Base-by-base conservation (phyloP, 495 filamentous ascomycete species). In the Talaromyces borbonicus region DNA sequence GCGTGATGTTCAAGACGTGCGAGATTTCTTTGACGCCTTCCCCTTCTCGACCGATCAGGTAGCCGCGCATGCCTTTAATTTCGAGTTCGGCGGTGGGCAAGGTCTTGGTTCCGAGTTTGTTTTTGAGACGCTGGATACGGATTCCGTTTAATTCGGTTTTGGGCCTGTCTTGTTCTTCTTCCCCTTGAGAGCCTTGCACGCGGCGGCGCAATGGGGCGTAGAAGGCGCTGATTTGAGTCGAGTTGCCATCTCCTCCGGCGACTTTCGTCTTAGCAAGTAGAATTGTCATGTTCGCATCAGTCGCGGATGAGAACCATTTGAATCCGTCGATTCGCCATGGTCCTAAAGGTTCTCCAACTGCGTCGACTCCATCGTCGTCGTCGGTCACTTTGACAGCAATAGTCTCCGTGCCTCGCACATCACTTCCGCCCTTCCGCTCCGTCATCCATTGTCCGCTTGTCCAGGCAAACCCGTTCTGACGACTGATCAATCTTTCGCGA, bases 371-470 rank as follows among this genome's bases (percentile, higher is more conserved):
- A 26, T 71, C 67, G n/a, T 12, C 15, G 8, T 25, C 18, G 33
- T n/a, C 15, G 16, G 5, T 23, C 7, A 40, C 0, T 36, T 35
- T 39, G 16, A 59, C 74, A 25, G 71, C 85, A 49, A 71, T 61
- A 1, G 84, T 90, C 57, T 90, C 84, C 0, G 80, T 85, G 36
- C 69, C 74, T 5, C 77, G 77, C 3, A 88, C 80, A 50, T 90
- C 85, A 49, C 78, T 83, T 2, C 84, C 84, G 6, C 84, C 84
- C 0, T 72, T 62, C n/a, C 84, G 73, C 52, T 89, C 84, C 0
- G 85, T 89, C 85, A 90, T 90, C 85, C 85, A 90, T 56, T 90
- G 85, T 0, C 85, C 84, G 24, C 74, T 80, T 4, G 84, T 88
- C 84, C 84, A 88, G 12, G 75, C 71, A 12, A 62, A 47, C 9